A percentile compares a stretch with the other conserved stretches of the same genome.
Evolutionary conservation across 805 yeast genomes (phyloP).

Genomic region (Scheffersomyces lignosus): DNA sequence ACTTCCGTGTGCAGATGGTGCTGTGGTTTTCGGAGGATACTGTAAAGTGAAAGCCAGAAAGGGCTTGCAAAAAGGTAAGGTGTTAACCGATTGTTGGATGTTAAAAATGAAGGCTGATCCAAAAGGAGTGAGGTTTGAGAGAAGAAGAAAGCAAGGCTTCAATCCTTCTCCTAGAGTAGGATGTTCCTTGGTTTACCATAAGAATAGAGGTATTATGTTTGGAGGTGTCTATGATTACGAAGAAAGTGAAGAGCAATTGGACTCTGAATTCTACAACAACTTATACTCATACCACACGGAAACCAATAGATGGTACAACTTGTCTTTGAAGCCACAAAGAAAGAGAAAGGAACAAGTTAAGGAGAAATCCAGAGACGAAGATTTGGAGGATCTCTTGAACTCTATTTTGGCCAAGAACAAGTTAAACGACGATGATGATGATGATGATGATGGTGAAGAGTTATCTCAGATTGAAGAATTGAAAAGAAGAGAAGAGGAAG

Average conservation of each 20-base stretch:
- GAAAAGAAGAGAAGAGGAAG: constrained; percentile 37
- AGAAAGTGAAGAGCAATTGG: constrained; percentile 90
- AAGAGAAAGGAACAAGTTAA: constrained; percentile 43
- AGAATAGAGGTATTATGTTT: constrained; percentile 87
- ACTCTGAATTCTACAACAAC: constrained; percentile 80
- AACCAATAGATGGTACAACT: constrained; percentile 82
- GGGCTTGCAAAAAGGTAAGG: constrained; percentile 89
- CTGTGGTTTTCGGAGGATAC: constrained; percentile 89
- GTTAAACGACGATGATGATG: constrained; percentile 55
- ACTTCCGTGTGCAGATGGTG: constrained; percentile 78
- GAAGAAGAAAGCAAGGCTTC: constrained; percentile 85
- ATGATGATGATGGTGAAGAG: constrained; percentile 34
- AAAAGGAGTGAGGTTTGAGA: constrained; percentile 78
- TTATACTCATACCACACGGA: constrained; percentile 81
- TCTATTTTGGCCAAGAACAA: constrained; percentile 73
- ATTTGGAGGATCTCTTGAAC: constrained; percentile 78
- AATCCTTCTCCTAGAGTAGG: constrained; percentile 96
- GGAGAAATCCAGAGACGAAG: constrained; percentile 66
- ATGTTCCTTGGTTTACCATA: constrained; percentile 82
- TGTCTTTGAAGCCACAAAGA: constrained; percentile 62
- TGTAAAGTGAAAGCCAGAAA: constrained; percentile 88
- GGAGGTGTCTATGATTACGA: constrained; percentile 96
- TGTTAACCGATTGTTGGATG: constrained; percentile 81
- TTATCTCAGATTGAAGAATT: constrained; percentile 36
- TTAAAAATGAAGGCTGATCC: constrained; percentile 85